Percentiles rank a stretch among this genome's conserved stretches.
Evolutionary conservation across 148 eudicot genomes (phyloP).

Genomic region (Drosera capensis): DNA sequence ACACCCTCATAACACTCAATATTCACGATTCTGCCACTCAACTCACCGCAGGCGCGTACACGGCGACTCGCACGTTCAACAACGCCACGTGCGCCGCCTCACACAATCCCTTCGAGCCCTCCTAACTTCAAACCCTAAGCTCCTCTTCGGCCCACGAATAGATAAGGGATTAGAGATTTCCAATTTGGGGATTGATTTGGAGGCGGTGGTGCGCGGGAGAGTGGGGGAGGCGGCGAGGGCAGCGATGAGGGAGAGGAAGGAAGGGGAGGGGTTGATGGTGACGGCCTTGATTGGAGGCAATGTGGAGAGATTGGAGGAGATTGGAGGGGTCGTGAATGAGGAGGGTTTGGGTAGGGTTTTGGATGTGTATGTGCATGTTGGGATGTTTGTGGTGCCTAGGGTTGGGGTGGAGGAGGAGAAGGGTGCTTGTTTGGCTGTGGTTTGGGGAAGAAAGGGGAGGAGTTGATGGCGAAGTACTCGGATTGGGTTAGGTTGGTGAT

Average conservation of each 20-base stretch:
- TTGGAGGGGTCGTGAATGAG: constrained; percentile 20
- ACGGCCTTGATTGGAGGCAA: constrained; percentile 60
- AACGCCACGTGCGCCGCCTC: constrained; percentile 40
- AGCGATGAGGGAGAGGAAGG: constrained; percentile 25
- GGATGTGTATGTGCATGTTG: constrained; percentile 69
- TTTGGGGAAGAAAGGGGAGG: constrained; percentile 54
- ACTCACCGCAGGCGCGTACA: constrained; percentile 62
- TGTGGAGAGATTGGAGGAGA: constrained; percentile 18
- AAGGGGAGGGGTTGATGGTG: constrained; percentile 53
- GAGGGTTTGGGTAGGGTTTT: constrained; percentile 29
- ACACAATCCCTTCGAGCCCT: constrained; percentile 47
- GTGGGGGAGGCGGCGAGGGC: constrained; percentile 28
- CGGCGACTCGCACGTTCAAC: constrained; percentile 74
- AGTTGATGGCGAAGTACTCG: constrained; percentile 76
- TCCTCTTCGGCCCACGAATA: constrained; percentile 27
- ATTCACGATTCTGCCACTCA: not conserved
- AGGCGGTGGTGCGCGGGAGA: constrained; percentile 21
- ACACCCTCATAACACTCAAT: not conserved
- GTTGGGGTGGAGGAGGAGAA: constrained; percentile 33
- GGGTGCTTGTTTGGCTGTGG: constrained; percentile 69
- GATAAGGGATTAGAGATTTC: not conserved
- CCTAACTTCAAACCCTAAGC: constrained; percentile 25
- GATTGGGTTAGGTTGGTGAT: constrained; percentile 89
- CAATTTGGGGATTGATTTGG: constrained; percentile 16
- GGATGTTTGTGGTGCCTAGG: constrained; percentile 50